Conservation (phyloP, 208 protist genomes). For the Wallacemonas collosoma region DNA sequence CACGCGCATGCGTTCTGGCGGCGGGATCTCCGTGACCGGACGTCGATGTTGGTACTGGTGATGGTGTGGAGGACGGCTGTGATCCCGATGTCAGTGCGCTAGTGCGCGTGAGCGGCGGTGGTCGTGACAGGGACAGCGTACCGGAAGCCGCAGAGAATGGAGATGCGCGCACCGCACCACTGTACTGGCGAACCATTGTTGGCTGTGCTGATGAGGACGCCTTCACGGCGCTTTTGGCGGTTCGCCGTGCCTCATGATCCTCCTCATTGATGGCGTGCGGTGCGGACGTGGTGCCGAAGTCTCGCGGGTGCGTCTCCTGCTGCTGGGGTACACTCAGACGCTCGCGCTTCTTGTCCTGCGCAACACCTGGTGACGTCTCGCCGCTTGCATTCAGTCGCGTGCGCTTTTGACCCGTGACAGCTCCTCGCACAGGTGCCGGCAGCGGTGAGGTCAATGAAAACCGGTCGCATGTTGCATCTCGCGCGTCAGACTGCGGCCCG, state of each 20-base stretch:
- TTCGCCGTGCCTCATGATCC: neutral
- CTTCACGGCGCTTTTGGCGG: neutral
- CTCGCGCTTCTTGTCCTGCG: constrained; percentile 17
- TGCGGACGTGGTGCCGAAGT: neutral
- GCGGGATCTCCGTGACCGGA: too few relatives aligned
- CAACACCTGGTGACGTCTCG: neutral
- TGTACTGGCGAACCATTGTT: neutral
- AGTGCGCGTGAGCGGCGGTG: neutral
- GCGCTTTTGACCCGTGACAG: too few relatives aligned
- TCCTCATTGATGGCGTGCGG: neutral
- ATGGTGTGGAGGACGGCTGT: neutral
- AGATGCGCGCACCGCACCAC: neutral
- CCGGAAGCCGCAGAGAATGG: neutral
- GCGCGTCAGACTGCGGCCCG: too few relatives aligned
- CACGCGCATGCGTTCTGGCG: too few relatives aligned
- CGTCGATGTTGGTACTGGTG: neutral
- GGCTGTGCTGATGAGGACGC: neutral
- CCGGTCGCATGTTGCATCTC: neutral
- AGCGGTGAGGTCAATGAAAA: neutral
- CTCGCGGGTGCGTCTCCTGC: neutral
- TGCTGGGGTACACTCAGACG: neutral
- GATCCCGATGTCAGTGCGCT: neutral
- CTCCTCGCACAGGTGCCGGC: neutral
- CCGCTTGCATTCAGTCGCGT: neutral
- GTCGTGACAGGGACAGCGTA: neutral